These are phyloP conservation scores for Talaromyces sp. DNA, from an alignment of 2,329 filamentous ascomycete genomes.

Conservation along the genomic window DNA sequence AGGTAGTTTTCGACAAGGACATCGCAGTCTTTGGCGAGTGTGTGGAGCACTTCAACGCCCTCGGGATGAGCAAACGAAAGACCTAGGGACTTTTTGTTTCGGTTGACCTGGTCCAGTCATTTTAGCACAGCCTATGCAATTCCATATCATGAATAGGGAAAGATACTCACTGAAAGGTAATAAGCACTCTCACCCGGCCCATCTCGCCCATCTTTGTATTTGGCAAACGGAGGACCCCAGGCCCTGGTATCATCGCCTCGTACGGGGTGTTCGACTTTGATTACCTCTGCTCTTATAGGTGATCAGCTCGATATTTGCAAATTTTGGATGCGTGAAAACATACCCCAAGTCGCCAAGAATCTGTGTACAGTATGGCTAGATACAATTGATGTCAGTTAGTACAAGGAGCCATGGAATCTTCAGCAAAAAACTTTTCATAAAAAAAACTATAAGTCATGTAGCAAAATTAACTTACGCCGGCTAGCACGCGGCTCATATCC, in stretches of 20 bases:
- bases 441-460: too few species aligned
- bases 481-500: constrained; percentile 94
- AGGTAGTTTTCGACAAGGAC: constrained; percentile 97
- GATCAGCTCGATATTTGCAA: background rate
- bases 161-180: constrained; percentile 68
- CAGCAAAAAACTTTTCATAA: constrained; percentile 30
- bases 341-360: constrained; percentile 95
- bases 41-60: constrained; percentile 82
- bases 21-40: constrained; percentile 77
- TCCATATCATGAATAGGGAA: background rate
- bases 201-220: constrained; percentile 59
- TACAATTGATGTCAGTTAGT: constrained; percentile 6
- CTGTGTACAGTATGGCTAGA: constrained; percentile 91
- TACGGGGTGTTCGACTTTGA: constrained; percentile 92
- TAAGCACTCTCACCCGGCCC: constrained; percentile 89
- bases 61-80: constrained; percentile 83
- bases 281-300: constrained; percentile 74
- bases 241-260: constrained; percentile 90
- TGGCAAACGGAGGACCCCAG: constrained; percentile 93
- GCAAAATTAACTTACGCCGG: constrained; percentile 52
- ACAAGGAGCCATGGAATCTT: background rate
- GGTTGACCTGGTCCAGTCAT: constrained; percentile 64
- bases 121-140: background rate
- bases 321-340: constrained; percentile 23
- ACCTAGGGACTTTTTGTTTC: constrained; percentile 92